Evolutionary conservation across 176 grass and related monocot genomes (phyloP), one percentile per base, ranked within the genome.

Genomic region (Leersia perrieri): DNA sequence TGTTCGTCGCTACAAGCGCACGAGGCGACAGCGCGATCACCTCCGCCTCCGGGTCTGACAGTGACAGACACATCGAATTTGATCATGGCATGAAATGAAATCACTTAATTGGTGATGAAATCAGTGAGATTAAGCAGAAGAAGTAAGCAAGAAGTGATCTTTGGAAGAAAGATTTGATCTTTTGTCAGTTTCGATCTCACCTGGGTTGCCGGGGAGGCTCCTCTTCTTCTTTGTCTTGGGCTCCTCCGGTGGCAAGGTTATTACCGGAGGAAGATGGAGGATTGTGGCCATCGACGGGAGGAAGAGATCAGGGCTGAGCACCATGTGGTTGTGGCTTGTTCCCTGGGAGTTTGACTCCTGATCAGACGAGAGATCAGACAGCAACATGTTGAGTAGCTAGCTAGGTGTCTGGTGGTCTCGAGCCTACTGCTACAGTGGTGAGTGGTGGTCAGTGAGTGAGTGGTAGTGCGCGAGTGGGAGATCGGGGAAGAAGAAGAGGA

Each of bases 11-110:
- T 77, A 99, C 90, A 85, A 99, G 87, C 63, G 93, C 91, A 70
- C 90, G 82, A 33, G 93, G 97, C 47, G 97, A 99, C 68, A 99
- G 82, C 63, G 93, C 97, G 70, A 99, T 89, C 75, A 99, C 97
- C 87, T 95, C 97, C 25, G 97, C 87, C 15, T 89, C 85, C 65
- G 96, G 96, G 68, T 98, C 95, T 97, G n/a, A 55, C 0, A n/a
- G n/a, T n/a, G n/a, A n/a, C n/a, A n/a, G n/a, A n/a, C n/a, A n/a
- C n/a, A n/a, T n/a, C n/a, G n/a, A n/a, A n/a, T n/a, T n/a, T n/a
- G n/a, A n/a, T 22, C 9, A 25, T 14, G n/a, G 7, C 23, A 1
- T 18, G 7, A 5, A 28, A 23, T 3, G 14, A 55, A 30, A 38
- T 38, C 34, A n/a, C n/a, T n/a, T n/a, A n/a, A n/a, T n/a, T n/a